Evolutionary conservation across 106 monocot genomes (phyloP), one percentile per base, ranked within the genome.

Genomic region (Vanilla planifolia): DNA sequence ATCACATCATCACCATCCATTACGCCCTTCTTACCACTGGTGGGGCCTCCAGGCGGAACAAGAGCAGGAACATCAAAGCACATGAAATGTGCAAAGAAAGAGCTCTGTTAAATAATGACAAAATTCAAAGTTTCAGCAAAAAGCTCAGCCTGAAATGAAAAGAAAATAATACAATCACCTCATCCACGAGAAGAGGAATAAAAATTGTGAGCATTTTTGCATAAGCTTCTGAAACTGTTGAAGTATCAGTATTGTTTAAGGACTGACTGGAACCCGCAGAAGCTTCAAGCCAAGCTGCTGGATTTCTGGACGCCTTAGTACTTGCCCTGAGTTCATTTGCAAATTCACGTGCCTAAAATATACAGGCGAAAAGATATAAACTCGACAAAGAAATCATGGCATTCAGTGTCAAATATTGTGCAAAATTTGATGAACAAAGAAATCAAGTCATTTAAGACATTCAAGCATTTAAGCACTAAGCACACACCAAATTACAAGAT

Each of bases 21-120:
- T 60, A 13, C 77, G 67, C 35, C 65, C 55, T 67, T 80, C 42
- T 72, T 85, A 64, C 55, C 63, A 72, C 64, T 73, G 67, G 53
- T 47, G 62, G 72, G 55, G 66, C 48, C 63, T 64, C 61, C 77
- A 69, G 75, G 67, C 17, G 85, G 67, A 52, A 75, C 85, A 75
- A 89, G 68, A 15, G 98, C 76, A 65, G 98, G 92, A 65, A 99
- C 98, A 70, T 99, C 98, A 77, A 99, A 99, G 75, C 98, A 99
- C 98, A 99, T 92, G 56, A 99, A 99, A 92, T 99, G 98, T 65
- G 98, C 98, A 85, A 99, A 92, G 59, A 99, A 99, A 22, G 98
- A 99, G 73, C 98, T 99, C 98, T 99, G 61, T 32, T 55, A 30
- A 16, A 67, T 24, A 56, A 57, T 35, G 17, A 63, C 1, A 40